A percentile compares a stretch with the other conserved stretches of the same genome.
Conservation (phyloP, 257 asterid genomes). For the Solanum peruvianum region DNA sequence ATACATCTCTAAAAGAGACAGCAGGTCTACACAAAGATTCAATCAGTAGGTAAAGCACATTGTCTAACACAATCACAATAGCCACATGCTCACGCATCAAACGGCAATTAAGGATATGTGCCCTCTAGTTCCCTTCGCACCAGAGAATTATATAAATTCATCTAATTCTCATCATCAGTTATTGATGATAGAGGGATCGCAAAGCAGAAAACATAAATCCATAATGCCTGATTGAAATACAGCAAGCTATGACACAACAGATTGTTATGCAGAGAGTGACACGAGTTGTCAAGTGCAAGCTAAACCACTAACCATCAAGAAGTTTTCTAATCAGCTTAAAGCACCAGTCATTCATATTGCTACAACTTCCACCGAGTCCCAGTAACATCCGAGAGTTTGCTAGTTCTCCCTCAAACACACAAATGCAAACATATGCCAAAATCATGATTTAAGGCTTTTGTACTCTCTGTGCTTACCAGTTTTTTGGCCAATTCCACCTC, state of each 20-base stretch:
- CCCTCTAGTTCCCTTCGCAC: background rate
- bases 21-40: background rate
- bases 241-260: background rate
- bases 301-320: background rate
- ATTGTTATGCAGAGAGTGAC: background rate
- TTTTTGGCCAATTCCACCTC: slow-evolving; percentile 81
- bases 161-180: background rate
- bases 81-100: background rate
- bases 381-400: background rate
- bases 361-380: background rate
- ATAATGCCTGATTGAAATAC: background rate
- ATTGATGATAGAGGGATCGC: background rate
- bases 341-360: background rate
- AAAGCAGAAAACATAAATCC: background rate
- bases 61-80: background rate
- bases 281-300: background rate
- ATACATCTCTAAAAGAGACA: background rate
- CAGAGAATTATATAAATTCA: background rate
- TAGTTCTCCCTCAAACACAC: background rate
- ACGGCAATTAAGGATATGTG: background rate
- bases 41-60: background rate
- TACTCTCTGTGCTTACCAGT: slow-evolving; percentile 41
- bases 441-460: background rate
- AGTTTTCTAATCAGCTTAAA: background rate
- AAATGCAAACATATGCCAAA: background rate